Evolutionary conservation across 202 grass and related monocot genomes (phyloP).

Genomic region (Setaria viridis): DNA sequence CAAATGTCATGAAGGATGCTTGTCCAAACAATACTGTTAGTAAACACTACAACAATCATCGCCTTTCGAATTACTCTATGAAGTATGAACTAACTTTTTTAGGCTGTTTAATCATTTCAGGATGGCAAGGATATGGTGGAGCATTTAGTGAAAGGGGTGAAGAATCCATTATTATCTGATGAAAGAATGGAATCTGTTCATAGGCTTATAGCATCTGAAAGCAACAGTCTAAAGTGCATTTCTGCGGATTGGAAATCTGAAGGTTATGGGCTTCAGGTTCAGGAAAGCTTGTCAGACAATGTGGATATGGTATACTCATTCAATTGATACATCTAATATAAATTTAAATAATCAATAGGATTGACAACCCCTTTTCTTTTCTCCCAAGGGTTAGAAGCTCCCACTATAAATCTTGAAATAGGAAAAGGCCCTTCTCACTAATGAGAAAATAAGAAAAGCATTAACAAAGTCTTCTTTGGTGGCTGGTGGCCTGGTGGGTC

Average conservation of each 20-base stretch:
- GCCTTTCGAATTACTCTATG: not conserved
- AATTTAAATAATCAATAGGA: not conserved
- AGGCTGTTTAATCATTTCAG: conserved; percentile 25
- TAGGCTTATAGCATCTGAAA: conserved; percentile 27
- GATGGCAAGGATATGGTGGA: conserved; percentile 35
- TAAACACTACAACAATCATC: not conserved
- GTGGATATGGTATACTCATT: conserved; percentile 39
- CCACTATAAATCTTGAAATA: conserved; percentile 4
- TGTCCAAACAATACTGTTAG: conserved; percentile 54
- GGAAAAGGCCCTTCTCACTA: not conserved
- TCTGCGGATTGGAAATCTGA: conserved; percentile 5
- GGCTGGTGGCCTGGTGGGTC: not conserved
- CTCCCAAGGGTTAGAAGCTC: not conserved
- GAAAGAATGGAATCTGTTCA: conserved; percentile 32
- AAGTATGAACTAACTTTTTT: conserved; percentile 27
- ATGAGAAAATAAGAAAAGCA: not conserved
- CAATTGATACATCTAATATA: not conserved
- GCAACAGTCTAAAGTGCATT: not conserved
- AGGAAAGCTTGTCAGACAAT: not conserved
- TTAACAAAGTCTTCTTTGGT: not conserved
- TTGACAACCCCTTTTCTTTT: not conserved
- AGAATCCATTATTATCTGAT: conserved; percentile 34
- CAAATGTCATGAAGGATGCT: conserved; percentile 44
- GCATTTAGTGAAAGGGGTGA: conserved; percentile 31
- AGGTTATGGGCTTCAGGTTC: conserved; percentile 29